phyloP scores from a whole-genome alignment of 805 yeast species.

The Millerozyma miso region DNA sequence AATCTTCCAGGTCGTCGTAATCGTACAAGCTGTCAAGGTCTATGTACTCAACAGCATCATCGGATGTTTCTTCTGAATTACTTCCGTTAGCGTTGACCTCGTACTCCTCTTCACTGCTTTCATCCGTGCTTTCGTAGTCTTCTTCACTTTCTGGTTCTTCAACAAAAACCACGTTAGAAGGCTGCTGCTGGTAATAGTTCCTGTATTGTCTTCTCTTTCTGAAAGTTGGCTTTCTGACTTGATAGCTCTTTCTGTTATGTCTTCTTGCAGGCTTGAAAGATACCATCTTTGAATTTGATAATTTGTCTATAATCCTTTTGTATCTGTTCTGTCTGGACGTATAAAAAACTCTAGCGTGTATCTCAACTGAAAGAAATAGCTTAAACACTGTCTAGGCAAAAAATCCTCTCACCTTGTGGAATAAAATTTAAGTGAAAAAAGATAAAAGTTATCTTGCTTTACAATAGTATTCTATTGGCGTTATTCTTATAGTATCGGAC shows the following conservation, averaged over 20 bases:
- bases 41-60: constrained; percentile 5
- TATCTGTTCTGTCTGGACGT: too few species aligned
- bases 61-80: constrained; percentile 4
- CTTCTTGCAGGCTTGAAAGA: constrained; percentile 14
- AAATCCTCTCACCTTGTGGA: constrained; percentile 1
- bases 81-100: constrained; percentile 11
- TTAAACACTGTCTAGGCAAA: too few species aligned
- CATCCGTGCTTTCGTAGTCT: constrained; percentile 20
- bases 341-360: too few species aligned
- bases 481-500: background rate
- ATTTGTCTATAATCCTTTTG: too few species aligned
- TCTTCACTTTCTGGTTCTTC: constrained; percentile 42
- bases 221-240: constrained; percentile 9
- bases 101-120: constrained; percentile 10
- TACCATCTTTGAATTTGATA: constrained; percentile 7
- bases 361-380: too few species aligned
- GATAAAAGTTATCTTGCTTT: too few species aligned
- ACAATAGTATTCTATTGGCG: background rate
- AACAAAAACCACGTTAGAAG: constrained; percentile 33
- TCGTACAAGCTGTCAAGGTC: constrained; percentile 7
- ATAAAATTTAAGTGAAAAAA: background rate
- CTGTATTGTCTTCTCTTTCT: constrained; percentile 21
- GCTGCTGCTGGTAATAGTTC: constrained; percentile 32
- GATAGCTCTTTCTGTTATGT: constrained; percentile 19
- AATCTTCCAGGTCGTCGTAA: constrained; percentile 33